Percentiles rank a stretch among this genome's conserved stretches.
phyloP scores from a whole-genome alignment of 495 filamentous ascomycete genomes.

The Lophiostoma macrostomum region DNA sequence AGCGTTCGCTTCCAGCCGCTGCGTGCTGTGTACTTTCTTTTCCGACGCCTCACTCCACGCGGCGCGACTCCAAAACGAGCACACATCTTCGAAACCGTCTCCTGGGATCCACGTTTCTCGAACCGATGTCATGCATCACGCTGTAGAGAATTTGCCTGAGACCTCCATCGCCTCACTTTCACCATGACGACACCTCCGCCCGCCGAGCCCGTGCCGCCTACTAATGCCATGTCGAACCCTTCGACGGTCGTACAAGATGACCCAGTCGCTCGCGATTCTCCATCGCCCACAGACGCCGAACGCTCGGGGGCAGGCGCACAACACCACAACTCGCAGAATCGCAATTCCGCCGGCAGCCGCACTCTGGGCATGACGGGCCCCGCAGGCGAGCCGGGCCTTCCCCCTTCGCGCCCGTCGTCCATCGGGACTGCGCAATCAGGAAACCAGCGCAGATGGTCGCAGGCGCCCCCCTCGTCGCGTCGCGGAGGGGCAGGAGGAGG shows the following conservation, averaged over 20 bases:
- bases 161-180: conserved; percentile 21
- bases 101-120: not conserved
- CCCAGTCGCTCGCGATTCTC: conserved; percentile 28
- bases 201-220: conserved; percentile 3
- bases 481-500: conserved; percentile 37
- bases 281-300: conserved; percentile 45
- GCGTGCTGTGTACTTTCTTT: conserved; percentile 2
- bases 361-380: conserved; percentile 43
- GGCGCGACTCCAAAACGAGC: too few species aligned
- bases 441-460: conserved; percentile 49
- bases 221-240: conserved; percentile 37
- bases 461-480: conserved; percentile 49
- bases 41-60: conserved; percentile 15
- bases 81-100: conserved; percentile 13
- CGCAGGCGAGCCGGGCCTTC: conserved; percentile 44
- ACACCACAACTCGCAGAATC: conserved; percentile 9
- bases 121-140: conserved; percentile 28
- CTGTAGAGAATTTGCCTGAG: conserved; percentile 19
- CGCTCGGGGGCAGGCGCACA: conserved; percentile 22
- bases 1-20: not conserved
- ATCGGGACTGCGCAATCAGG: conserved; percentile 45
- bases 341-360: conserved; percentile 24
- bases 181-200: conserved; percentile 29
- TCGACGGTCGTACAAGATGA: conserved; percentile 25
- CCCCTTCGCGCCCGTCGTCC: conserved; percentile 42